Evolutionary conservation across 345 rosid species (phyloP), one percentile per base, ranked within the genome.

Genomic region (Aethionema arabicum): DNA sequence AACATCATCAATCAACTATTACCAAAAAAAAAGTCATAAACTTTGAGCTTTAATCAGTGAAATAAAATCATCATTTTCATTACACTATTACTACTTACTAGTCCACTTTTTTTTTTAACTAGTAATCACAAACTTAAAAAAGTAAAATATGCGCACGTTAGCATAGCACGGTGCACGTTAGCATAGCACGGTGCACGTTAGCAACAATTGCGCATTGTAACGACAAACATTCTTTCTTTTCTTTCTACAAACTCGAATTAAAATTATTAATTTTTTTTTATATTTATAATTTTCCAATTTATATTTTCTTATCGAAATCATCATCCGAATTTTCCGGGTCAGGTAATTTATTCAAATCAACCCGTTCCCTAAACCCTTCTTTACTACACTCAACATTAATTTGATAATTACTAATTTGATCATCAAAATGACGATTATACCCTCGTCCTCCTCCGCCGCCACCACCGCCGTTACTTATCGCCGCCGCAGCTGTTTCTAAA

Each of bases 271-370:
- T 14, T 4, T 2, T 13, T 4, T 14, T 3, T 41, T 10, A 41
- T 27, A 36, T 46, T 14, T 11, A 35, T 14, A 2, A 1, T 14
- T 4, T 15, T 2, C n/a, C 5, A 41, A 1, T 12, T 54, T 39
- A 32, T 68, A 53, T 29, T 52, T 70, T 30, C 42, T 66, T 47
- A 2, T 69, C 73, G 70, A 73, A 80, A 15, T 65, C 75, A 27
- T 82, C 95, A 50, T 84, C 90, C 8, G 78, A 78, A 61, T 82
- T 85, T 69, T 93, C 97, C 73, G 96, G 92, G 79, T 90, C 91
- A 70, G 99, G 99, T 59, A 83, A 11, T 67, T 93, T 87, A 59
- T 93, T 93, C 83, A 93, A 76, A 70, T 93, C 99, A 12, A 87
- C 95, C 78, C 86, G 81, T 63, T 72, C 84, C 70, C 65, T 80